Evolutionary conservation across 768 basidiomycete genomes (phyloP).

Genomic region (Auricularia sp.): DNA sequence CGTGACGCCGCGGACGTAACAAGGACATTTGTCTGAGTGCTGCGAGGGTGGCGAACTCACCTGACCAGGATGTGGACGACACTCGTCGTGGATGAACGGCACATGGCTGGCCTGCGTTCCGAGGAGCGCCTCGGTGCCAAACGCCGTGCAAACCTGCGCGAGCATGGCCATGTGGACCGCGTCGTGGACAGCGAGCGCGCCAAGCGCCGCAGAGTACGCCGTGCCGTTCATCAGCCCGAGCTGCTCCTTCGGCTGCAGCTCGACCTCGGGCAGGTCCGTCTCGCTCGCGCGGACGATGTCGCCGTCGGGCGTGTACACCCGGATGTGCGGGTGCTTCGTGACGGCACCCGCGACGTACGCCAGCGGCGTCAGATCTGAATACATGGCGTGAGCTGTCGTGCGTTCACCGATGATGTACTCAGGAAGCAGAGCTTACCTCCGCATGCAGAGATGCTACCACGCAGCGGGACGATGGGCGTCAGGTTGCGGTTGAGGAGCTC

Average conservation of each 20-base stretch:
- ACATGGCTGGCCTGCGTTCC: constrained; percentile 66
- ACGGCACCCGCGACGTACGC: constrained; percentile 77
- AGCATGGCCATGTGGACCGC: constrained; percentile 18
- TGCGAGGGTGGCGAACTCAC: constrained; percentile 20
- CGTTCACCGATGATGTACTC: constrained; percentile 7
- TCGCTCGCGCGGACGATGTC: neutral
- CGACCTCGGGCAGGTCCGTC: neutral
- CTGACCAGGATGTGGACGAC: constrained; percentile 77
- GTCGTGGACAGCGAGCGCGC: constrained; percentile 22
- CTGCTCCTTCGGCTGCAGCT: constrained; percentile 22
- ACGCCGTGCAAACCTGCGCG: constrained; percentile 64
- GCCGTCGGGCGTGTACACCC: constrained; percentile 27
- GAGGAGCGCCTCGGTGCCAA: constrained; percentile 74
- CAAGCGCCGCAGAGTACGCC: constrained; percentile 19
- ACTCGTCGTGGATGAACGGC: constrained; percentile 62
- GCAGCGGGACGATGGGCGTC: constrained; percentile 61
- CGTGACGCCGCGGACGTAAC: constrained; percentile 3
- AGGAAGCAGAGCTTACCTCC: constrained; percentile 44
- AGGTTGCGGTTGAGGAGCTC: constrained; percentile 61
- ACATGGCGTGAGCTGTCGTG: neutral
- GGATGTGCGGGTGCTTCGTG: constrained; percentile 70
- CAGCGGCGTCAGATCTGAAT: constrained; percentile 60
- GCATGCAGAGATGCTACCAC: constrained; percentile 75
- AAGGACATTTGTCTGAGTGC: neutral
- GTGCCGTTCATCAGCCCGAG: constrained; percentile 26